Evolutionary conservation across 2,329 filamentous ascomycete species (phyloP), one percentile per base, ranked within the genome.

Genomic region (Colletotrichum melonis): DNA sequence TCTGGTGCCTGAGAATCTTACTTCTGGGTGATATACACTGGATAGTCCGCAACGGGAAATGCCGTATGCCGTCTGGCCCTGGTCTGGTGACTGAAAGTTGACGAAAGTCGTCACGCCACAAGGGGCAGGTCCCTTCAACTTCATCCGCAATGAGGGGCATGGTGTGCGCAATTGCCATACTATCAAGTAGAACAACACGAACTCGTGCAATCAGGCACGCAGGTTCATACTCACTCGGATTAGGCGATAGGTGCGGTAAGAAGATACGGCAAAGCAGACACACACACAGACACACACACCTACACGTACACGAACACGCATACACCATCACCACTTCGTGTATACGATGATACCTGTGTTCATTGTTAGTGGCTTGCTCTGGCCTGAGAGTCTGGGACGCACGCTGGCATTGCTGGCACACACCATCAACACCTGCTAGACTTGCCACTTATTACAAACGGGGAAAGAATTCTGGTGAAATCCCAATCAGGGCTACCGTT

Each of bases 1-100:
- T 35, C 7, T 35, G 14, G 49, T 58, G 52, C 58, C 57, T 63
- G 69, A 38, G 28, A 54, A 72, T 52, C 58, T 42, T 30, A 58
- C n/a, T 49, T 22, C 16, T 16, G 26, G 26, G 2, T 6, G 14
- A 35, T 14, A 49, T 49, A 49, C 42, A 49, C 16, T 22, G 42
- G 19, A 19, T 11, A 11, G 42, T 49, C 42, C 42, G 19, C 26
- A 11, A 22, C 26, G n/a, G 59, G 26, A 24, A 12, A 22, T 14
- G n/a, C 9, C 32, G 22, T 9, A 2, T 42, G 38, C 38, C 14
- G 38, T 19, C 38, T 42, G 38, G 38, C 19, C 4, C 38, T 42
- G 38, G 14, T 42, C 38, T 22, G 38, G 32, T 30, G 11, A 22
- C 32, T 55, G 32, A 22, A 42, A 42, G 58, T 42, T 46, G 32